A percentile compares a stretch with the other conserved stretches of the same genome.
Evolutionary conservation across 2,329 filamentous ascomycete genomes (phyloP).

Genomic region (Aphanocladium album): DNA sequence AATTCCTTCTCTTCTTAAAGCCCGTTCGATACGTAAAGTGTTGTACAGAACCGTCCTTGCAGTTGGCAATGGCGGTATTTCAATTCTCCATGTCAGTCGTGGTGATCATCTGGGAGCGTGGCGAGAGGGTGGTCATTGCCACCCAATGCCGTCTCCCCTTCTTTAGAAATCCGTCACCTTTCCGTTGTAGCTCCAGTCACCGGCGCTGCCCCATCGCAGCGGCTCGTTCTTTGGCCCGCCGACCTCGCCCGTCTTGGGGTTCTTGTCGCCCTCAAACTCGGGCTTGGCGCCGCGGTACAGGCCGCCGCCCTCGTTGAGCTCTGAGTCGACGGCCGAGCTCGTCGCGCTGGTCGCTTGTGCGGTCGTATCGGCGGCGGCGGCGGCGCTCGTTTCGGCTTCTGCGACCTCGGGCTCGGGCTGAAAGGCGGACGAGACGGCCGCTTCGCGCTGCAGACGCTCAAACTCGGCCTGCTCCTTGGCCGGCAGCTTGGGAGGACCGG

Average conservation of each 20-base stretch:
- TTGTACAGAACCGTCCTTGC: too few relatives aligned
- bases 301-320: constrained; percentile 58
- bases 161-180: constrained; percentile 86
- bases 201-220: constrained; percentile 70
- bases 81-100: too few relatives aligned
- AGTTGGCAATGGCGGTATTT: too few relatives aligned
- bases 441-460: constrained; percentile 71
- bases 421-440: constrained; percentile 41
- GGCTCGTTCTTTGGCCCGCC: constrained; percentile 98
- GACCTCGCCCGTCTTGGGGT: constrained; percentile 91
- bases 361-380: constrained; percentile 22
- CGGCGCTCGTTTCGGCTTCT: not conserved
- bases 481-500: constrained; percentile 80
- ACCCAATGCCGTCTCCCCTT: too few relatives aligned
- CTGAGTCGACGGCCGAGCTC: constrained; percentile 15
- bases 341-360: constrained; percentile 32
- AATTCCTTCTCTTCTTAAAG: not conserved
- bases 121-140: too few relatives aligned
- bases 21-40: too few relatives aligned
- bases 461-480: constrained; percentile 86
- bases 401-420: constrained; percentile 31
- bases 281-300: constrained; percentile 72
- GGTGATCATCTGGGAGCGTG: too few relatives aligned
- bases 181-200: constrained; percentile 92
- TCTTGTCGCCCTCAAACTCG: constrained; percentile 88